Evolutionary conservation across 345 rosid species (phyloP), one percentile per base, ranked within the genome.

Genomic region (Durio zibethinus): DNA sequence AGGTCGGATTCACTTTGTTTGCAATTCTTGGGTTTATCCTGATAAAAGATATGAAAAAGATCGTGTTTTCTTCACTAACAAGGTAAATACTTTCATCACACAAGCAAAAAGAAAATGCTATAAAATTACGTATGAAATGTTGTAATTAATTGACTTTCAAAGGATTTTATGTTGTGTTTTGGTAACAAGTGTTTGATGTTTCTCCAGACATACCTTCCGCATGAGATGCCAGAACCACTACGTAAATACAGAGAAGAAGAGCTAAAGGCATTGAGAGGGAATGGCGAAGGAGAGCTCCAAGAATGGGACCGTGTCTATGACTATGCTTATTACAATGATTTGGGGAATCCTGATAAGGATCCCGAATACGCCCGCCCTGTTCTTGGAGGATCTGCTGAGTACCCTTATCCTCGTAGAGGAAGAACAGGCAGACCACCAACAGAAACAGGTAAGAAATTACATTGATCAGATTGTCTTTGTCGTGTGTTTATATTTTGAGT

Each of bases 11-110:
- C 96, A 90, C 73, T 94, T 91, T 80, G 75, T 89, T 35, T 94
- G 98, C 80, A 90, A 92, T 76, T 94, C 98, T 4, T 94, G 97
- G 98, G 87, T 94, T 78, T 94, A 90, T 67, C 98, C 98, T 50
- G 80, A 87, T 11, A 78, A 90, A 5, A 31, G 38, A 25, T 84
- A 92, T 72, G 43, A 83, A 1, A 82, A 80, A 10, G 90, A 88
- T 64, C 90, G 98, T 1, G 64, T 94, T 78, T 94, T 94, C 90
- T 94, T 94, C 87, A 65, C 87, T 33, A 94, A 94, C 86, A 86
- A 89, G 93, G 98, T 85, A 80, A 78, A 14, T 27, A 4, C 16
- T 25, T 76, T n/a, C n/a, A n/a, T n/a, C n/a, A n/a, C n/a, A n/a
- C n/a, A n/a, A n/a, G n/a, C n/a, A n/a, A n/a, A n/a, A n/a, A n/a